Base-by-base conservation (phyloP, 2,329 filamentous ascomycete genomes). In the Phyllachora maydis region DNA sequence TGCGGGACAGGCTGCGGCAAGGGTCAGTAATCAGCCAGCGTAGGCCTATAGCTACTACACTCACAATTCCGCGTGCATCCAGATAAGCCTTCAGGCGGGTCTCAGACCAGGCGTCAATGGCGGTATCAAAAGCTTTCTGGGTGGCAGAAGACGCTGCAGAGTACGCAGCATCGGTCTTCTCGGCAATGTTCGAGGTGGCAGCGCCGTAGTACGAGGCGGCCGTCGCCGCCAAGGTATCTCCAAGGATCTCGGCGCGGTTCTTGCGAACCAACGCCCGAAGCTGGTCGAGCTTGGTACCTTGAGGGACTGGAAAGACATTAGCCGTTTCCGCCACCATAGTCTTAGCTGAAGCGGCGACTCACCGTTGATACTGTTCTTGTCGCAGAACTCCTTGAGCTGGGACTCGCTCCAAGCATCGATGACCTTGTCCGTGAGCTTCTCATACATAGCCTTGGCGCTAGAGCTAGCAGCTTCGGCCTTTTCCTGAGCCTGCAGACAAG, bases 251-350 rank as follows among this genome's bases (percentile, higher is more conserved):
- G 28, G 75, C 72, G 28, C 77, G 73, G 51, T 91, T 67, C 59
- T 88, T 90, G 43, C 85, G 81, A 32, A 85, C 74, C 31, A 95
- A 65, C 25, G 85, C 82, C 25, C 90, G 59, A 14, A 95, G 64
- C 48, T 98, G 85, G 39, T 93, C 90, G 35, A 67, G 57, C 57
- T 76, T 83, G 41, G 78, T 90, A 22, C 85, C 88, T 43, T 95
- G 85, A 7, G 88, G 88, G 23, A 93, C 79, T n/a, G n/a, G n/a
- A n/a, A n/a, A n/a, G n/a, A n/a, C n/a, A n/a, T n/a, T n/a, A n/a
- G n/a, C n/a, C n/a, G n/a, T n/a, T n/a, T n/a, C n/a, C n/a, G n/a
- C n/a, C n/a, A n/a, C n/a, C n/a, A n/a, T n/a, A n/a, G n/a, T n/a
- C n/a, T 6, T 5, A 3, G 9, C 4, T 14, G 2, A 8, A 17